These are phyloP conservation scores for Delphinella strobiligena DNA, from an alignment of 2,329 filamentous ascomycete species.

Conservation along the genomic window DNA sequence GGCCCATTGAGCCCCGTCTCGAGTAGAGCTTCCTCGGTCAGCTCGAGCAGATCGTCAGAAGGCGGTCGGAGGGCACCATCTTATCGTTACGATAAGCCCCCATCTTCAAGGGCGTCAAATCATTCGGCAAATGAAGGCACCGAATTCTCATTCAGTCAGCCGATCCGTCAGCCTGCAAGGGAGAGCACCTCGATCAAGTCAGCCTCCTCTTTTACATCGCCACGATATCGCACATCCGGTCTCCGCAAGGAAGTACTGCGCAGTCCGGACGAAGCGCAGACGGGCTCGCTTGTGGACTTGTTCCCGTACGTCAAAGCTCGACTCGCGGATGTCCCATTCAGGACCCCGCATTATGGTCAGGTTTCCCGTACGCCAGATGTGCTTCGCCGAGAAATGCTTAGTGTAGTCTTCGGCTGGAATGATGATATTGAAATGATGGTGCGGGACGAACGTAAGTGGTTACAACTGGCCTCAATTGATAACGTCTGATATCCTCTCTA, in stretches of 20 bases:
- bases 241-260: slow-evolving; percentile 69
- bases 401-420: slow-evolving; percentile 90
- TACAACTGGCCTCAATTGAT: not conserved
- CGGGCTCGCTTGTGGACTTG: slow-evolving; percentile 52
- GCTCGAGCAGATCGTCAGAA: slow-evolving; percentile 41
- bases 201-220: slow-evolving; percentile 37
- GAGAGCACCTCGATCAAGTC: slow-evolving; percentile 34
- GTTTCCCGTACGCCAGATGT: slow-evolving; percentile 48
- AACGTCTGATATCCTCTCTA: slow-evolving; percentile 10
- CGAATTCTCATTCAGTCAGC: slow-evolving; percentile 25
- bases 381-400: slow-evolving; percentile 80
- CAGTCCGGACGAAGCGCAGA: slow-evolving; percentile 59
- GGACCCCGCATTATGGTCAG: slow-evolving; percentile 46
- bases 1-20: slow-evolving; percentile 57
- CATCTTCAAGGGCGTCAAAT: slow-evolving; percentile 23
- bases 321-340: slow-evolving; percentile 72
- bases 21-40: slow-evolving; percentile 50
- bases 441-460: slow-evolving; percentile 59
- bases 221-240: slow-evolving; percentile 47
- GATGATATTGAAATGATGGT: slow-evolving; percentile 71
- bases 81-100: slow-evolving; percentile 35
- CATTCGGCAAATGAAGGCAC: slow-evolving; percentile 22
- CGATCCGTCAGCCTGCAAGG: slow-evolving; percentile 15
- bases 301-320: slow-evolving; percentile 78
- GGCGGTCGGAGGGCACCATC: slow-evolving; percentile 28